Evolutionary conservation across 306 rosid genomes (phyloP).

Genomic region (Styphnolobium japonicum): DNA sequence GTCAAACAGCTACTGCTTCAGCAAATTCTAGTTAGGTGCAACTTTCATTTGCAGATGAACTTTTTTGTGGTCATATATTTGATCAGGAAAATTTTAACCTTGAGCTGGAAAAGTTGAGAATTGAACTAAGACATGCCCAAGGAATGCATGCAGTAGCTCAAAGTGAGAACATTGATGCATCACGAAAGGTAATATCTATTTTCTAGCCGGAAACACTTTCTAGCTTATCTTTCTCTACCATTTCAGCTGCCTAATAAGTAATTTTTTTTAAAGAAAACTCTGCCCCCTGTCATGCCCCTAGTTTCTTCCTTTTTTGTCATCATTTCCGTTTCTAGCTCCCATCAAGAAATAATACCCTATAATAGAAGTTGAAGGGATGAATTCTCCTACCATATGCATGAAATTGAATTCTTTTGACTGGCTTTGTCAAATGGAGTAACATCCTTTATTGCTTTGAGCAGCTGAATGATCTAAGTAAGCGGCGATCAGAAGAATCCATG

Average conservation of each 20-base stretch:
- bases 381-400: not conserved
- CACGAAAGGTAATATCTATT: slow-evolving; percentile 56
- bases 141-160: slow-evolving; percentile 88
- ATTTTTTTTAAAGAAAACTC: not conserved
- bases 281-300: not conserved
- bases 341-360: not conserved
- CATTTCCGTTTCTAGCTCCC: not conserved
- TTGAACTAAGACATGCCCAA: slow-evolving; percentile 79
- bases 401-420: not conserved
- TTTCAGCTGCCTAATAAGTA: slow-evolving; percentile 18
- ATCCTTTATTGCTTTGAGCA: slow-evolving; percentile 38
- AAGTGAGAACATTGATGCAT: slow-evolving; percentile 69
- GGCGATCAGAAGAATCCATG: slow-evolving; percentile 50
- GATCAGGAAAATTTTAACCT: slow-evolving; percentile 62
- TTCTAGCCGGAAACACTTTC: slow-evolving; percentile 8
- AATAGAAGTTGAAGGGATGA: not conserved
- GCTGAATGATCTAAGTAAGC: slow-evolving; percentile 55
- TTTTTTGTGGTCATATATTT: slow-evolving; percentile 22
- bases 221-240: not conserved
- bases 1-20: slow-evolving; percentile 9
- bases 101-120: slow-evolving; percentile 86
- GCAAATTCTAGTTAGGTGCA: not conserved
- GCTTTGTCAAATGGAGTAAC: slow-evolving; percentile 26
- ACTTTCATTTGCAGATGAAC: slow-evolving; percentile 1
- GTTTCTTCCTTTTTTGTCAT: not conserved